Evolutionary conservation across 2,329 filamentous ascomycete genomes (phyloP), one percentile per base, ranked within the genome.

Genomic region (Aspergillus aculeatus): DNA sequence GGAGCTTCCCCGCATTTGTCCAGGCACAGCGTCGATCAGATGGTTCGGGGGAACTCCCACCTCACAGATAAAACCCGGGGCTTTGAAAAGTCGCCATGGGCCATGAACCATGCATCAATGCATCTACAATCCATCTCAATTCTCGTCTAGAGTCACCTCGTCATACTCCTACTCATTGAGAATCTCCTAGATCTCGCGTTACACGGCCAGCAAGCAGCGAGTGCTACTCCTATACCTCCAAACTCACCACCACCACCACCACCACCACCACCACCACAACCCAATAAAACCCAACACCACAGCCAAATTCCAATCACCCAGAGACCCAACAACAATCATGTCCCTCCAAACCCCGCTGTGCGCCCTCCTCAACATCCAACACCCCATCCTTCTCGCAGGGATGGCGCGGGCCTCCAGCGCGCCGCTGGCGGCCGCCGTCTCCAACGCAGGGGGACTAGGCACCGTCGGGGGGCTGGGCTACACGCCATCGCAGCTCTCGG

Each of bases 341-440:
- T 73, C 86, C 61, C 88, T 95, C 69, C 85, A 84, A 60, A 96
- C 92, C 11, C 90, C 91, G 2, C 84, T 96, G 41, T 93, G 89
- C 64, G 82, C 82, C 57, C 87, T 97, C 54, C 84, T 97, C 55
- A 85, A 86, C 24, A 96, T 97, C 77, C 82, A 88, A 66, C 92
- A 97, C 78, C 94, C 94, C 47, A 88, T 98, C 75, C 81, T 97
- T 66, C 90, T 97, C 21, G 94, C 94, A 35, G 94, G 94, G 69
- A 98, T 98, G 94, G 93, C 94, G 2, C 86, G 90, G 63, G 91
- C 90, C 10, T 93, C 90, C 0, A 88, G 89, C 61, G 91, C 89
- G 0, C 83, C 82, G 19, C 87, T 96, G 50, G 92, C 91, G 7
- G 92, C 92, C 3, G 91, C 92, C 5, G 91, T 96, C 41, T 95